phyloP scores from a whole-genome alignment of 2,329 filamentous ascomycete genomes.

The Saccharata proteae region DNA sequence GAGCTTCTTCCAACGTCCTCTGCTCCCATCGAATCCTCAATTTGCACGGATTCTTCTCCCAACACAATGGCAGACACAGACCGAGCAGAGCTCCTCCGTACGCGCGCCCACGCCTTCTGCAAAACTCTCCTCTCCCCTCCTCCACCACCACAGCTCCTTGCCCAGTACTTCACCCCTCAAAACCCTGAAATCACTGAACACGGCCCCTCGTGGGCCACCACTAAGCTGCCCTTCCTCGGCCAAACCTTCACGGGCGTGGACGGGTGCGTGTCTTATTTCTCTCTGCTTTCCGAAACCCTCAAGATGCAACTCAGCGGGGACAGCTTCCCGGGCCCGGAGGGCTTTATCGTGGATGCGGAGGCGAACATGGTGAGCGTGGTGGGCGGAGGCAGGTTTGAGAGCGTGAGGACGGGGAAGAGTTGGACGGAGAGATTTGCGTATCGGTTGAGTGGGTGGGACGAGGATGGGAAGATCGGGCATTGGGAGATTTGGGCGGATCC shows the following conservation, averaged over 20 bases:
- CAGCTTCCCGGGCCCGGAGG: conserved; percentile 21
- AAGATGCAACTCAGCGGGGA: conserved; percentile 19
- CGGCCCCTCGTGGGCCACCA: conserved; percentile 25
- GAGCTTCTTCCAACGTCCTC: no score
- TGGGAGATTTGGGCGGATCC: conserved; percentile 36
- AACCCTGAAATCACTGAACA: conserved; percentile 29
- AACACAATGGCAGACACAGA: no score
- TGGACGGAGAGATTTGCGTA: conserved; percentile 32
- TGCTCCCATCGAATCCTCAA: no score
- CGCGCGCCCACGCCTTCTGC: conserved; percentile 18
- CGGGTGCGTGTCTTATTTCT: conserved; percentile 29
- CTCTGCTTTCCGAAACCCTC: conserved; percentile 20
- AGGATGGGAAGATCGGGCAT: conserved; percentile 25
- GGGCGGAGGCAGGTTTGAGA: conserved; percentile 22
- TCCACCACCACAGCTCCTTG: conserved; percentile 15
- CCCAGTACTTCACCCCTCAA: conserved; percentile 15
- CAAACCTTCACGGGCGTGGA: conserved; percentile 22
- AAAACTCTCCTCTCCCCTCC: conserved; percentile 17
- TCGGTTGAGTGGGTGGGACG: conserved; percentile 28
- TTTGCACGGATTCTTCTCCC: no score
- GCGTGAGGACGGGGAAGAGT: conserved; percentile 25
- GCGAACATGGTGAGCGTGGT: conserved; percentile 25
- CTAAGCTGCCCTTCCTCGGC: conserved; percentile 27
- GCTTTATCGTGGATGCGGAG: conserved; percentile 25
- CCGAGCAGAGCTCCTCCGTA: conserved; percentile 12